These are phyloP conservation scores for Nannochloropsis salina DNA, from an alignment of 108 stramenopile genomes.

Conservation along the genomic window DNA sequence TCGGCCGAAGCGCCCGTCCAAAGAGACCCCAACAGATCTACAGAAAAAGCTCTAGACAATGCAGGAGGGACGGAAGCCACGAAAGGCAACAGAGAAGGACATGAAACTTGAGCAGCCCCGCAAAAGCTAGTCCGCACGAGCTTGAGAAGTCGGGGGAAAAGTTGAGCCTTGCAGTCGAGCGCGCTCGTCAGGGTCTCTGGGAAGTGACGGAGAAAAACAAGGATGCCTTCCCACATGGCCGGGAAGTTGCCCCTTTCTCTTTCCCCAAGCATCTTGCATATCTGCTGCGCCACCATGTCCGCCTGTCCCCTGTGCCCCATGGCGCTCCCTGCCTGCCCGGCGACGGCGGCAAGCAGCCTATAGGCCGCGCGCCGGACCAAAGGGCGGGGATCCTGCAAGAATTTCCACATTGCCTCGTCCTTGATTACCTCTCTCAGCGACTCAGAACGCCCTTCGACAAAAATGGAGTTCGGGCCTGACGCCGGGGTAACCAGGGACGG, in stretches of 20 bases:
- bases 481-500: neutral
- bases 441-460: neutral
- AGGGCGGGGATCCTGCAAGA: neutral
- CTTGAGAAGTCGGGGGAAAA: constrained; percentile 13
- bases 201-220: neutral
- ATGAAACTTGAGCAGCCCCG: neutral
- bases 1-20: neutral
- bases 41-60: neutral
- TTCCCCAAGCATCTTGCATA: neutral
- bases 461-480: neutral
- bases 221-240: neutral
- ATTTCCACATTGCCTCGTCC: neutral
- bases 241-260: neutral
- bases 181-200: neutral
- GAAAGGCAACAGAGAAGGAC: neutral
- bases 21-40: neutral
- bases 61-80: neutral
- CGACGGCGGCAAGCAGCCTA: neutral
- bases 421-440: neutral
- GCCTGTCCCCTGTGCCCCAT: constrained; percentile 1
- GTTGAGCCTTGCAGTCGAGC: neutral
- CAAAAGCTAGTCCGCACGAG: neutral
- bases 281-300: constrained; percentile 7
- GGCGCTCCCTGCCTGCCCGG: neutral
- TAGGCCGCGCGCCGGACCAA: neutral